Conservation (phyloP, 202 grass and related monocot species). For the Saccharum hybrid region DNA sequence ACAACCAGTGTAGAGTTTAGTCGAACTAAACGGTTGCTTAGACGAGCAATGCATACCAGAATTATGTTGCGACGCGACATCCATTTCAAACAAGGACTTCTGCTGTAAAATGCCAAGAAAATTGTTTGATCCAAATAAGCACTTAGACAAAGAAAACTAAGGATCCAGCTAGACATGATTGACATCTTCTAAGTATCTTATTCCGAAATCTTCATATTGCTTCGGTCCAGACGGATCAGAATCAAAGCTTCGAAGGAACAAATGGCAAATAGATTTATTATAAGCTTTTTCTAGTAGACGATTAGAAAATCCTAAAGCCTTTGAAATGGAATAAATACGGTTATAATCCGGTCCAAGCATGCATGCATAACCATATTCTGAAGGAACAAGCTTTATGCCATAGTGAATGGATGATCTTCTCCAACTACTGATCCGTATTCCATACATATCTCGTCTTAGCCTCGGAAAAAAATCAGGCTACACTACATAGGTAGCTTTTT, state of each 20-base stretch:
- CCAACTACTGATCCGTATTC: slow-evolving; percentile 27
- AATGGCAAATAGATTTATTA: not conserved
- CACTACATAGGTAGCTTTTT: slow-evolving; percentile 1
- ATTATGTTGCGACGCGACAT: too few relatives aligned
- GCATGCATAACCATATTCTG: not conserved
- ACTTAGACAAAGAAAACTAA: not conserved
- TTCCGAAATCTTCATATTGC: not conserved
- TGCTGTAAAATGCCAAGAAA: too few relatives aligned
- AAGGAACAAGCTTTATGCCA: slow-evolving; percentile 4
- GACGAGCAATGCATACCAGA: too few relatives aligned
- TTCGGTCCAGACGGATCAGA: not conserved
- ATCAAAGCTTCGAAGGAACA: not conserved
- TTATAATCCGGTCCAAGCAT: not conserved
- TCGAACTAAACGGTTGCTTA: too few relatives aligned
- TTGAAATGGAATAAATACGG: not conserved
- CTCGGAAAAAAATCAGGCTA: not conserved
- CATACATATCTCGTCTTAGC: not conserved
- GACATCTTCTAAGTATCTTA: not conserved
- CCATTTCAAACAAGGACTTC: too few relatives aligned
- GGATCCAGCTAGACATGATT: not conserved
- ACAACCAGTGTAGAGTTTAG: too few relatives aligned
- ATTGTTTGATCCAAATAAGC: not conserved
- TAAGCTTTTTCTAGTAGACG: not conserved
- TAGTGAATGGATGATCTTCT: slow-evolving; percentile 20
- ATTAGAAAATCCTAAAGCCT: not conserved